Base-by-base conservation (phyloP, 495 filamentous ascomycete species). In the Hypoxylon crocopeplum region DNA sequence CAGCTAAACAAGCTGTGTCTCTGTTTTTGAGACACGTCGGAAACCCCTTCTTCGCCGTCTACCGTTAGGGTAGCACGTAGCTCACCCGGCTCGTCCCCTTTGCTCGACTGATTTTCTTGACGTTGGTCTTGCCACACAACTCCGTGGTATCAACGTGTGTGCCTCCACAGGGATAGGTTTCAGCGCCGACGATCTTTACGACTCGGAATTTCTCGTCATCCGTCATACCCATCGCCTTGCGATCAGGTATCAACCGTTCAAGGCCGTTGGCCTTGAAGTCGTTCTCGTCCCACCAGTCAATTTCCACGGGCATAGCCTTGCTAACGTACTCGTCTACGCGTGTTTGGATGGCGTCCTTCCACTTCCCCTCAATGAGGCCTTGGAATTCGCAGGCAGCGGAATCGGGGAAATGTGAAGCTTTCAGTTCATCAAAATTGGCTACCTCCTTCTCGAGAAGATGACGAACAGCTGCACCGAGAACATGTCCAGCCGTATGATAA, bases 401-500 rank as follows among this genome's bases (percentile, higher is more conserved):
- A 54, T 82, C 84, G 0, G 86, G 86, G 60, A 81, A 84, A 63
- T 88, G 86, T 0, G 78, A 82, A 5, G 86, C 86, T 68, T 87
- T 87, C 6, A 81, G 64, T 58, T 88, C 85, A 48, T 82, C 79
- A 45, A 86, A 81, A 30, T 71, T 67, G 4, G 66, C 61, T 21
- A 86, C 59, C 32, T 80, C 73, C 8, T 76, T 68, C 48, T 82
- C 77, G 22, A 79, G 65, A 7, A 86, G 75, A 34, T 77, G 70
- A n/a, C 79, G 73, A 21, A 87, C 78, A 3, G 85, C 84, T 2
- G 78, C 56, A 12, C 85, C 82, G 6, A 89, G 75, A 17, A 87
- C 77, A 57, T 89, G 86, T 8, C 86, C 86, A 1, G 82, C 86
- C 0, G 85, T 87, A 64, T 89, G 86, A 3, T 83, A 75, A 3